Evolutionary conservation across 1,284 basidiomycete genomes (phyloP), one percentile per base, ranked within the genome.

Genomic region (Phylloboletellus chloephorus): DNA sequence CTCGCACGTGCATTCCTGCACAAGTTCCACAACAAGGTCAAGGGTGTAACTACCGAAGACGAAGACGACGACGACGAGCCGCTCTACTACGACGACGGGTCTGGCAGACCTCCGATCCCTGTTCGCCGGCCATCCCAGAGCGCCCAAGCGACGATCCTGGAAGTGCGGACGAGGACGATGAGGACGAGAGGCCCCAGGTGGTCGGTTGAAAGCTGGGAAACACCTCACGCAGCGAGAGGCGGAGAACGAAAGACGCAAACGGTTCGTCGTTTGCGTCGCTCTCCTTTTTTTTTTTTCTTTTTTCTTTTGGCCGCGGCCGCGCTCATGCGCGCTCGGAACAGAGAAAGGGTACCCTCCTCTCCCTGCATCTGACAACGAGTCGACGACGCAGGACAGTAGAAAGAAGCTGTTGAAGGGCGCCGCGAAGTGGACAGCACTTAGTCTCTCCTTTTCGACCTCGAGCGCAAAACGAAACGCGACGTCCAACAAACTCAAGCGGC

Each of bases 101-200:
- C 74, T 9, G 82, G 83, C 3, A 69, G 85, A 33, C 79, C 78
- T 24, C 82, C 82, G 9, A 87, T 87, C 35, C 85, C 82, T n/a
- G 69, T 71, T 49, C 76, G 82, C 20, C 82, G 30, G 63, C 77
- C n/a, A 82, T 85, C 17, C 82, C 83, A 15, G 70, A 79, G 51
- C 73, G 85, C 23, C 82, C 81, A 0, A 76, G 72, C 19, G 78
- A 80, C 46, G 78, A 89, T 50, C 79, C 77, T 30, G 84, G 84
- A 31, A 85, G 80, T 53, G 79, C 71, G 15, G 79, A 79, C 46
- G 89, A 89, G 43, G 85, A 89, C 37, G 74, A 73, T 13, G 77
- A 62, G 0, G 89, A 92, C 51, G 89, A 93, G 63, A 80, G 75
- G 50, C 89, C 89, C 7, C 85, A 88, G 58, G 78, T 93, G 3